These are phyloP conservation scores for Blepharisma stoltei DNA, from an alignment of 73 alveolate species.

Conservation along the genomic window DNA sequence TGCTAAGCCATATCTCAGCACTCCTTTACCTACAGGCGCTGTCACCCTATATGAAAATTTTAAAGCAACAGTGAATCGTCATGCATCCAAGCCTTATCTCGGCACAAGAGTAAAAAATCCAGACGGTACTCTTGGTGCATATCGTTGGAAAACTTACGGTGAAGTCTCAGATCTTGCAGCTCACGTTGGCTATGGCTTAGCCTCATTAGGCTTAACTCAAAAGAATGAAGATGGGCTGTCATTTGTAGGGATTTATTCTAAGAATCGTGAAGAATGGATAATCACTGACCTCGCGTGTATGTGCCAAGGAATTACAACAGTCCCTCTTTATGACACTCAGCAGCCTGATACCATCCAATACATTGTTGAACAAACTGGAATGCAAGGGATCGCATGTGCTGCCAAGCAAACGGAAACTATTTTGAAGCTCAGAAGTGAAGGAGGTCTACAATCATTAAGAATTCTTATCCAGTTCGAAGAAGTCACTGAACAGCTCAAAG, in stretches of 20 bases:
- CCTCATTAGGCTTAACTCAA: background rate
- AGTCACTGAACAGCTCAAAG: background rate
- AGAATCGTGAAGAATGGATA: conserved; percentile 73
- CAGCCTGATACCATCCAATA: conserved; percentile 8
- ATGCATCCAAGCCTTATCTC: conserved; percentile 26
- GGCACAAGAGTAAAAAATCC: conserved; percentile 40
- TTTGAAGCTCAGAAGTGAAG: background rate
- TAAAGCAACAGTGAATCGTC: background rate
- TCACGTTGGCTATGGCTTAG: background rate
- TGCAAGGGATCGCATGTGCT: background rate
- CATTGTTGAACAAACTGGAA: conserved; percentile 9
- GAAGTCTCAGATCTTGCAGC: background rate
- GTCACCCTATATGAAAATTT: conserved; percentile 18
- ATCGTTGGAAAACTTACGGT: background rate
- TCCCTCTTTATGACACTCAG: conserved; percentile 63
- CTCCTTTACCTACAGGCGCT: background rate
- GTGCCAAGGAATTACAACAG: conserved; percentile 53
- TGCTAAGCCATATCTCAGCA: background rate
- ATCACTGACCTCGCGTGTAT: conserved; percentile 55
- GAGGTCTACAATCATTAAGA: background rate
- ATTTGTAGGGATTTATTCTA: conserved; percentile 65
- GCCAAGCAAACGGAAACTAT: background rate
- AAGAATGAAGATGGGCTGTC: conserved; percentile 10
- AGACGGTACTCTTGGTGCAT: background rate
- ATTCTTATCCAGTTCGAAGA: conserved; percentile 4